Base-by-base conservation (phyloP, 2,329 filamentous ascomycete species). In the Fusarium albidum region DNA sequence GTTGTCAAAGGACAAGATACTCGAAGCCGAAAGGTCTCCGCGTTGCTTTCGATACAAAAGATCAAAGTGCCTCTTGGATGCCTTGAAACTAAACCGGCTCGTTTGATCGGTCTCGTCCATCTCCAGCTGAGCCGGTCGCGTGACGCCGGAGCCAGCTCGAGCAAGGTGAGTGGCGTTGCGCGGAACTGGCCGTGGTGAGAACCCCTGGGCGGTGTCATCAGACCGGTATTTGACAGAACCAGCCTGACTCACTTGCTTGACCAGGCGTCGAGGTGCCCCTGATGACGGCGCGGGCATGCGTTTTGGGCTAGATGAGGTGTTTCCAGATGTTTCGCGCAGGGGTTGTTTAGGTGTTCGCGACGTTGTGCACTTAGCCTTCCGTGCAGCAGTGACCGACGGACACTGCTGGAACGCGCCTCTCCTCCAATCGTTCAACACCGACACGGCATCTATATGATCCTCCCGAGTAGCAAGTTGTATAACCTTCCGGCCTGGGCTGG, bases 401-500 rank as follows among this genome's bases (percentile, higher is more conserved):
- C 74, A 75, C 38, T 78, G 80, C 26, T 72, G 71, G 13, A 85
- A 83, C 14, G 71, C 75, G 5, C 82, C 83, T n/a, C 66, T 69
- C 62, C 73, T 82, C 86, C 86, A 89, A 44, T 80, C 73, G 31
- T 75, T 72, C 17, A 89, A 69, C 9, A 82, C 74, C 8, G 76
- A 76, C 9, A 78, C 71, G 2, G 79, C 84, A 65, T 88, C 85
- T 14, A 84, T 57, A 53, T 86, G 84, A 63, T 88, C 86, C 58
- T 75, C 74, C n/a, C 83, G 79, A 26, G 77, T 85, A 17, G 82
- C 83, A n/a, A 89, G 73, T 49, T 79, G 77, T 54, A 89, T 85
- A n/a, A 74, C 68, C 64, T 88, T 89, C 35, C 66, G 75, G 0
- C 71, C 72, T 2, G 83, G 84, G 47, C 79, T 86, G 7, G 80